Base-by-base conservation (phyloP, 805 yeast genomes). In the Yarrowia deformans region DNA sequence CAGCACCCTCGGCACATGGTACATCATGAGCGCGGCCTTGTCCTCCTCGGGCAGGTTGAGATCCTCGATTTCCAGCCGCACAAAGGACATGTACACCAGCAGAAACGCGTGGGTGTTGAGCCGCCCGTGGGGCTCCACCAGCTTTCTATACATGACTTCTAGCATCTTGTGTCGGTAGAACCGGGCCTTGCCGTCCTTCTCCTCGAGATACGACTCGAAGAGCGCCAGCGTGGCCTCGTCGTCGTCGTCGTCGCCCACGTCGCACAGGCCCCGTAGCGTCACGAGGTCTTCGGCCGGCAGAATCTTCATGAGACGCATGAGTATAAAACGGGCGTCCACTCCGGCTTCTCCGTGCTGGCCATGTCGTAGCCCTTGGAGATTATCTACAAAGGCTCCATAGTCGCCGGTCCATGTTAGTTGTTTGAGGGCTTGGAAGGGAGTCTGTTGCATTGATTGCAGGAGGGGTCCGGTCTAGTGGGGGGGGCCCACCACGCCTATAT, bases 381-480 rank as follows among this genome's bases (percentile, higher is more conserved):
- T 29, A 40, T 56, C 63, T 56, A 56, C 63, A 56, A 56, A 56
- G 63, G 63, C 63, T 29, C 63, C 63, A 40, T 56, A 56, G 63
- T 56, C 63, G 63, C 63, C 63, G 63, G 63, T 56, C 63, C 63
- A 56, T 29, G 63, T 56, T 40, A 56, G 63, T 56, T 56, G 63
- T 56, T 56, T 56, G 48, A 56, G 63, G 29, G 63, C 63, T 48
- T 56, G 63, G 29, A 56, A 56, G n/a, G 63, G 63, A 56, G 63
- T 56, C 63, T 56, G 63, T 56, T 56, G 63, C 63, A 56, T 56
- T 40, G 63, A 49, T 49, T 49, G 48, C 48, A 14, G 32, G 23
- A 19, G n/a, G 9, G 23, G 12, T 3, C 8, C 3, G 19, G 32
- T 1, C 8, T 5, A 2, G 48, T 45, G 23, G 19, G 40, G 40